A percentile compares a stretch with the other conserved stretches of the same genome.
phyloP scores from a whole-genome alignment of 1,284 basidiomycete genomes.

The Microbotryomycetes sp. region DNA sequence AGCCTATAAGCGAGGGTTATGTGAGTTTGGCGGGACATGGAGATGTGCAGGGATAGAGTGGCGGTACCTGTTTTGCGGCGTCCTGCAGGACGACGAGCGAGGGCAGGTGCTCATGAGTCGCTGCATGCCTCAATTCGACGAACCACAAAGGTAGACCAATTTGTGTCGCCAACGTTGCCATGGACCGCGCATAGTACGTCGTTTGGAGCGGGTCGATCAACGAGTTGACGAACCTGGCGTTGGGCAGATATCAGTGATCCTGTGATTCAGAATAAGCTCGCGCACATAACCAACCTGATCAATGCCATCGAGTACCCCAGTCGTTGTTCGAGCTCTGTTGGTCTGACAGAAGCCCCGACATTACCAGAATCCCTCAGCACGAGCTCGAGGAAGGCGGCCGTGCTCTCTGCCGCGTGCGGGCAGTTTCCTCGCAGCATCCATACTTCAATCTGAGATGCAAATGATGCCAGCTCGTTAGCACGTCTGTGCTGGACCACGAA shows the following conservation, averaged over 20 bases:
- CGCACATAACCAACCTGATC: slow-evolving; percentile 48
- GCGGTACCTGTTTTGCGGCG: slow-evolving; percentile 48
- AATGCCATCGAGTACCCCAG: slow-evolving; percentile 60
- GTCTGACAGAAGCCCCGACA: neutral
- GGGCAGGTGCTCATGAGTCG: slow-evolving; percentile 92
- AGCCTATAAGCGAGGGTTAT: slow-evolving; percentile 47
- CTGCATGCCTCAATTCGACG: slow-evolving; percentile 89
- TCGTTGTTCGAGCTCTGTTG: slow-evolving; percentile 29
- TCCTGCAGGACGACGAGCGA: slow-evolving; percentile 70
- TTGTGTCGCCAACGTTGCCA: slow-evolving; percentile 76
- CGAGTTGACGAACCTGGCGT: slow-evolving; percentile 68
- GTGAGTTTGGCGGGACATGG: neutral
- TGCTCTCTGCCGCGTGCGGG: slow-evolving; percentile 33
- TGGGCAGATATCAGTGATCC: neutral
- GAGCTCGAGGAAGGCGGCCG: slow-evolving; percentile 28
- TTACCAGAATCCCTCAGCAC: slow-evolving; percentile 21
- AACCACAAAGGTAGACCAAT: slow-evolving; percentile 80
- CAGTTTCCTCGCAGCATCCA: slow-evolving; percentile 33
- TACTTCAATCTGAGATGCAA: slow-evolving; percentile 26
- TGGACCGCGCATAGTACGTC: slow-evolving; percentile 77
- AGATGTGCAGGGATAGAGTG: neutral
- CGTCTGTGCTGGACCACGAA: neutral
- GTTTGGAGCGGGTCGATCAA: slow-evolving; percentile 89
- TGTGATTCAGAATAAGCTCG: neutral
- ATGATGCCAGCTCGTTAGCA: neutral